phyloP scores from a whole-genome alignment of 768 basidiomycete species.

The Trametes cinnabarina region DNA sequence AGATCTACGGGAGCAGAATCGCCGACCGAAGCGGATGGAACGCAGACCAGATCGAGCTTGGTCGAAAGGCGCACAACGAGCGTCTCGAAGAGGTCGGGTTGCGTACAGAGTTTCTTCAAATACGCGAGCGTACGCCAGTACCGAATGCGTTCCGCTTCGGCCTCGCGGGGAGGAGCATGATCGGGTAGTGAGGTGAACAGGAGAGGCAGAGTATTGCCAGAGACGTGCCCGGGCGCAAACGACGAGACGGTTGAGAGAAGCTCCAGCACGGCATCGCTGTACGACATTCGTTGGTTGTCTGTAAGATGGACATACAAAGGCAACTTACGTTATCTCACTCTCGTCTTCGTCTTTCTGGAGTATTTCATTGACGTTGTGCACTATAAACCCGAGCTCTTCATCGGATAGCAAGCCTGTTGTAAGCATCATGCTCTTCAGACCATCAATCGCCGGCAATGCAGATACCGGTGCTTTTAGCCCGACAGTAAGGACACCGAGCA shows the following conservation, averaged over 20 bases:
- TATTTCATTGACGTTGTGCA: constrained; percentile 72
- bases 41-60: constrained; percentile 72
- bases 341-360: constrained; percentile 48
- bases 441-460: constrained; percentile 59
- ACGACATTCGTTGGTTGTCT: background rate
- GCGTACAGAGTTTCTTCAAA: constrained; percentile 69
- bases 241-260: constrained; percentile 63
- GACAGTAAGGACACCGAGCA: constrained; percentile 61
- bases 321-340: constrained; percentile 48
- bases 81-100: constrained; percentile 78
- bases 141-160: constrained; percentile 51
- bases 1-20: constrained; percentile 32
- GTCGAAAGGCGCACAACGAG: constrained; percentile 74
- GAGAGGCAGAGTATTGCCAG: constrained; percentile 73
- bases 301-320: background rate
- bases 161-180: constrained; percentile 52
- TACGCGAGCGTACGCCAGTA: constrained; percentile 68
- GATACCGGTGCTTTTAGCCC: constrained; percentile 54
- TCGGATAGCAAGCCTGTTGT: constrained; percentile 61
- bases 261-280: constrained; percentile 57
- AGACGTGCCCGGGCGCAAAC: constrained; percentile 60
- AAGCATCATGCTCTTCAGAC: constrained; percentile 63
- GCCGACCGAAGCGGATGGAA: constrained; percentile 29
- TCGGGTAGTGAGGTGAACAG: constrained; percentile 79
- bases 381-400: constrained; percentile 76